These are phyloP conservation scores for Macroventuria anomochaeta DNA, from an alignment of 2,329 filamentous ascomycete species.

Conservation along the genomic window DNA sequence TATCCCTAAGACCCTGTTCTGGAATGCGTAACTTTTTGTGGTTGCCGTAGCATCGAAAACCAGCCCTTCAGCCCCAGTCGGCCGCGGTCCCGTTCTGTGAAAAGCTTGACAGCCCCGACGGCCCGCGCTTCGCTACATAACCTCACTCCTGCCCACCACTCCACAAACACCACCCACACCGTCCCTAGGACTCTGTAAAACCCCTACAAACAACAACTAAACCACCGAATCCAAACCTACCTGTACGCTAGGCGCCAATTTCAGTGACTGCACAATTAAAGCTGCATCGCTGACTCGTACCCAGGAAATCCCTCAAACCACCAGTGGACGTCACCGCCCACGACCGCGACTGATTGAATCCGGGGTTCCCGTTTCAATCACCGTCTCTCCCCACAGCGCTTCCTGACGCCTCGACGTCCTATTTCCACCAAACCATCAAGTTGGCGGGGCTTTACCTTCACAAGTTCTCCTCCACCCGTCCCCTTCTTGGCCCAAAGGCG, in stretches of 20 bases:
- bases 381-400: constrained; percentile 22
- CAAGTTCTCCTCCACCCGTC: constrained; percentile 78
- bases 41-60: constrained; percentile 9
- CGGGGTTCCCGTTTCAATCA: constrained; percentile 29
- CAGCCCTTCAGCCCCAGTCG: constrained; percentile 6
- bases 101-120: constrained; percentile 15
- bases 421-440: constrained; percentile 71
- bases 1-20: constrained; percentile 6
- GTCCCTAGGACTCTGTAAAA: constrained; percentile 37
- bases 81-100: constrained; percentile 5
- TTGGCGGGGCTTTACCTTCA: constrained; percentile 84
- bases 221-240: not conserved
- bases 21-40: constrained; percentile 12
- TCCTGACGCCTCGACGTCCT: constrained; percentile 50
- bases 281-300: constrained; percentile 23
- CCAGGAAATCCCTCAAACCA: constrained; percentile 23
- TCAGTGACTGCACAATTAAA: constrained; percentile 19
- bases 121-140: constrained; percentile 23
- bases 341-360: constrained; percentile 37
- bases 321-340: constrained; percentile 24
- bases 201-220: not conserved
- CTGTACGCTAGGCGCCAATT: constrained; percentile 10
- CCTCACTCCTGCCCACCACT: constrained; percentile 20
- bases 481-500: constrained; percentile 88
- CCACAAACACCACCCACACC: constrained; percentile 27